Percentiles rank a stretch among this genome's conserved stretches.
These are phyloP conservation scores for Penicillium janthinellum DNA, from an alignment of 2,329 filamentous ascomycete species.

Conservation along the genomic window DNA sequence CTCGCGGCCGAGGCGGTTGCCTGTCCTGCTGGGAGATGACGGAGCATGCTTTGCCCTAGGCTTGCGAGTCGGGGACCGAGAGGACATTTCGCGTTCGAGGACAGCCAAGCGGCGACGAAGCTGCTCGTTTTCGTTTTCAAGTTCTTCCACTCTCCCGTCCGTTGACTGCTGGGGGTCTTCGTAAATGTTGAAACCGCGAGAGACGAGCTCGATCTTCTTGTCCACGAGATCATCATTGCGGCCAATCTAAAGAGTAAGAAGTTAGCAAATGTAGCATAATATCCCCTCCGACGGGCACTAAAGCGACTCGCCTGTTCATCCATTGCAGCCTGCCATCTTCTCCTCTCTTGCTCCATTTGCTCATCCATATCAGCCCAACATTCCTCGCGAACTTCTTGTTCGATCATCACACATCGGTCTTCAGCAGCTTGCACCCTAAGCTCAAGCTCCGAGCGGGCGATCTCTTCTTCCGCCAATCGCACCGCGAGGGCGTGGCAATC, in stretches of 20 bases:
- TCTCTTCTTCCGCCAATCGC: constrained; percentile 70
- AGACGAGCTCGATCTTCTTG: constrained; percentile 76
- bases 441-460: constrained; percentile 71
- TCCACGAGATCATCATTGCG: constrained; percentile 83
- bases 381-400: constrained; percentile 85
- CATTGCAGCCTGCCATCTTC: constrained; percentile 77
- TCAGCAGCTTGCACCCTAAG: constrained; percentile 68
- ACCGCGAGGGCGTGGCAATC: constrained; percentile 75
- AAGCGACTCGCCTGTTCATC: constrained; percentile 64
- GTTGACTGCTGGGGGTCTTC: constrained; percentile 52
- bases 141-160: constrained; percentile 63
- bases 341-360: constrained; percentile 71
- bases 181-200: constrained; percentile 56
- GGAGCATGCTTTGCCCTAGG: constrained; percentile 37
- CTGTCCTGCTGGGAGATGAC: constrained; percentile 24
- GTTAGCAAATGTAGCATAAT: neutral
- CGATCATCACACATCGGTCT: constrained; percentile 69
- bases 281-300: neutral
- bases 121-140: constrained; percentile 71
- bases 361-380: constrained; percentile 84
- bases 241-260: constrained; percentile 53
- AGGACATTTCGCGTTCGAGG: constrained; percentile 66
- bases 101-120: constrained; percentile 66
- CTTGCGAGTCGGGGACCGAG: constrained; percentile 64
- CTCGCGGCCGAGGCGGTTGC: constrained; percentile 38